Evolutionary conservation across 2,329 filamentous ascomycete genomes (phyloP).

Genomic region (Sarocladium brachiariae): DNA sequence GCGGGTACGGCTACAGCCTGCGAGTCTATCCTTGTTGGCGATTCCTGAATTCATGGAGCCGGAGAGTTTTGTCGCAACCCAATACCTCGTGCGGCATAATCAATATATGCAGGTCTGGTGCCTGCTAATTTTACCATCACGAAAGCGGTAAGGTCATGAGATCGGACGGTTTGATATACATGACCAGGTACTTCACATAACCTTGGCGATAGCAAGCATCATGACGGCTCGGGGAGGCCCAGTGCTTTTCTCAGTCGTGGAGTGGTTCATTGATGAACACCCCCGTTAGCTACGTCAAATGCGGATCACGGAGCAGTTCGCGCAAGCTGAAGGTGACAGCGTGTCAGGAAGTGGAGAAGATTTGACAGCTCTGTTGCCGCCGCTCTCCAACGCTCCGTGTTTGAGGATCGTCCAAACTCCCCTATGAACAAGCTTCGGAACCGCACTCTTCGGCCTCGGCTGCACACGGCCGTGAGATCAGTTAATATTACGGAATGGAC

Average conservation of each 20-base stretch:
- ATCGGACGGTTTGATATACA: conserved; percentile 6
- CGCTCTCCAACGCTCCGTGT: neutral
- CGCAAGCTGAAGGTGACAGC: neutral
- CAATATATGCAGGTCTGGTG: neutral
- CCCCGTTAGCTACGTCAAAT: conserved; percentile 1
- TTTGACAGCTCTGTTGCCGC: neutral
- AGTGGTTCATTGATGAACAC: neutral
- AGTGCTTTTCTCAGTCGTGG: neutral
- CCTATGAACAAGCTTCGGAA: neutral
- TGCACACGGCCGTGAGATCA: neutral
- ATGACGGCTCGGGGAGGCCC: neutral
- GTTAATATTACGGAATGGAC: neutral
- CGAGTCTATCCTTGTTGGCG: neutral
- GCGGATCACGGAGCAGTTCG: conserved; percentile 6
- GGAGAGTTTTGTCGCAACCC: neutral
- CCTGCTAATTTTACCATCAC: conserved; percentile 4
- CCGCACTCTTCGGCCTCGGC: neutral
- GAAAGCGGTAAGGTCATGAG: neutral
- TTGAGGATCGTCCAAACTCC: neutral
- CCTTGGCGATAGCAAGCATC: neutral
- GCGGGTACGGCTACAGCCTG: too few relatives aligned
- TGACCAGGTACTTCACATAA: neutral
- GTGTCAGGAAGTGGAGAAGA: neutral
- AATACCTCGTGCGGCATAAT: neutral
- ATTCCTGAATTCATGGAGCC: neutral